Base-by-base conservation (phyloP, 1,284 basidiomycete genomes). In the Heterobasidion occidentale region DNA sequence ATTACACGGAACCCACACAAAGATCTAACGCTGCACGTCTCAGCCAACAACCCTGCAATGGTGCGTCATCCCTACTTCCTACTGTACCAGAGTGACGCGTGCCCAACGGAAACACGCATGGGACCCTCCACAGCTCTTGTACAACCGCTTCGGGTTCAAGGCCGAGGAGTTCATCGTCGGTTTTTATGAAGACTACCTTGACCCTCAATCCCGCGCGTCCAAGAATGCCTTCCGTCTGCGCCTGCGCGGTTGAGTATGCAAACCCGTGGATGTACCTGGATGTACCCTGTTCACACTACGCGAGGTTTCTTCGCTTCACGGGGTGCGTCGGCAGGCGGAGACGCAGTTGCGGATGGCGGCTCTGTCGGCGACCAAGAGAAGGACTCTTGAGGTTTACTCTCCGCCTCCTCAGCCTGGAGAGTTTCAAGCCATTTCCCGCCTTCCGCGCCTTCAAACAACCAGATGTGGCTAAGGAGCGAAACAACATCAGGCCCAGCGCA, bases 91-190 rank as follows among this genome's bases (percentile, higher is more conserved):
- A 42, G 36, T 48, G 15, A 46, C 42, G 27, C 27, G 5, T 35
- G 14, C 47, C 45, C 35, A 44, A 20, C 36, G 11, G 19, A 19
- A 52, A 19, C 36, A 47, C 58, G 35, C 6, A 35, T 38, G 46
- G 38, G 34, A 42, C 35, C 47, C 36, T 46, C 8, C n/a, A 14
- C 54, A 90, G 88, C 71, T 90, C 6, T 66, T 90, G 14, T 91
- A 91, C 68, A 90, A 91, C 61, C 81, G 81, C 54, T 90, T 91
- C 62, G 89, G 89, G 17, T 90, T 91, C 77, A 91, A 91, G 64
- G 86, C 87, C 0, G 88, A 90, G 68, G 86, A 88, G 65, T 90
- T 90, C 61, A 77, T 91, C 42, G 80, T 80, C 34, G 87, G 86
- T 17, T 91, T 91, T 62, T 91, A 90, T 61, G 84, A 88, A 49